Evolutionary conservation across 176 grass and related monocot genomes (phyloP), one percentile per base, ranked within the genome.

Genomic region (Bonia amplexicaulis): DNA sequence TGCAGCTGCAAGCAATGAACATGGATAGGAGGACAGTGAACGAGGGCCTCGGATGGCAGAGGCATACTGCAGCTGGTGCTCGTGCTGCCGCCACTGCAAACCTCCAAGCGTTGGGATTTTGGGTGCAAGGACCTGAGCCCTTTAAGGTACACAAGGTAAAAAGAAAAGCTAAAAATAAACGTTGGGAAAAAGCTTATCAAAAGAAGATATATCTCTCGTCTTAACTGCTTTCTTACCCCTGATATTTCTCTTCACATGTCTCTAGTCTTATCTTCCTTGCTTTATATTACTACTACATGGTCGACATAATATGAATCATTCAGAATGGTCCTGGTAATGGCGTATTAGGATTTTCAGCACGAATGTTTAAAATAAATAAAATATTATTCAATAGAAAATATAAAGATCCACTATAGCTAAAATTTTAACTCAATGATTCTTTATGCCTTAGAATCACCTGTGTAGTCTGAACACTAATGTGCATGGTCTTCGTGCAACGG

Each of bases 121-220:
- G 84, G 91, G 77, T 85, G 76, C 88, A 85, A 92, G 69, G 86
- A 86, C 80, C 88, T 75, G 87, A 86, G 73, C 71, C 83, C 71
- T 99, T 95, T 79, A 90, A 94, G 90, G 91, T 94, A 93, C 85
- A 86, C 49, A 47, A 48, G 85, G 65, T 83, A 86, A 67, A 72
- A 71, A 76, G n/a, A 88, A 88, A 62, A 69, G 70, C 55, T 54
- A 60, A 73, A 86, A 81, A 74, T 49, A 60, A 77, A 80, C 46
- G 42, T 71, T 73, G 29, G 47, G 66, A 46, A 71, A 78, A 74
- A 16, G 39, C 46, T 37, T 61, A 84, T 87, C n/a, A 87, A 87
- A 87, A 90, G 89, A 84, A 87, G 89, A 87, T 60, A 69, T 61
- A 65, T 59, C 82, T 74, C 82, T 71, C 47, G 85, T 91, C 89